Percentiles rank a stretch among this genome's conserved stretches.
phyloP scores from a whole-genome alignment of 192 early-diverging fungal genomes.

The Coemansia umbellata region DNA sequence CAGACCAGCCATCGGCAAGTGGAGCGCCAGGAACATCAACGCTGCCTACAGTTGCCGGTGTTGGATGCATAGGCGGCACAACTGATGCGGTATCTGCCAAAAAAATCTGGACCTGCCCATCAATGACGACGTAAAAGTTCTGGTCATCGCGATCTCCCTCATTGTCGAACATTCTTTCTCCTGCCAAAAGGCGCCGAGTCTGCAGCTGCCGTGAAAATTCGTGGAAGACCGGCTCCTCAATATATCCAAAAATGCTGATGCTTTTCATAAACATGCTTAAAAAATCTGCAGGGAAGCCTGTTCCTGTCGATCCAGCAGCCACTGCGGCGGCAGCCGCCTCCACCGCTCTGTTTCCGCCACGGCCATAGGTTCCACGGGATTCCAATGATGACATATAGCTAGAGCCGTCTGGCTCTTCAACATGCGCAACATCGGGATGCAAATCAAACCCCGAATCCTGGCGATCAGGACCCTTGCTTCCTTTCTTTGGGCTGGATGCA shows the following conservation, averaged over 20 bases:
- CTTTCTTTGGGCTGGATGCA: constrained; percentile 1
- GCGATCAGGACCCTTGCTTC: constrained; percentile 5
- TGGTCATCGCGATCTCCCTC: constrained; percentile 56
- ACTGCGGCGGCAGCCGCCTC: background rate
- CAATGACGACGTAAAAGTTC: constrained; percentile 94
- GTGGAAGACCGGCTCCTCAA: constrained; percentile 94
- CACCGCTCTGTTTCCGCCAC: background rate
- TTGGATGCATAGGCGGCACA: background rate
- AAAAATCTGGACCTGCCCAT: constrained; percentile 90
- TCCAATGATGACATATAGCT: constrained; percentile 38
- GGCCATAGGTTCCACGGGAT: constrained; percentile 11
- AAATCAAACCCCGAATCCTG: constrained; percentile 33
- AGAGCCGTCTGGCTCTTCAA: constrained; percentile 27
- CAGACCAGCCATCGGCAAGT: constrained; percentile 3
- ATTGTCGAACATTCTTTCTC: constrained; percentile 75
- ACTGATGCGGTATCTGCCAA: constrained; percentile 37
- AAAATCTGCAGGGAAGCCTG: constrained; percentile 47
- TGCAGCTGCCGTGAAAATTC: constrained; percentile 90
- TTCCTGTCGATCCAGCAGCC: background rate
- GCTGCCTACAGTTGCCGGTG: background rate
- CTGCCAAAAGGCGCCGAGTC: constrained; percentile 66
- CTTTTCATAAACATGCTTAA: constrained; percentile 55
- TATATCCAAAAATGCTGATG: constrained; percentile 96
- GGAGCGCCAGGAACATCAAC: background rate
- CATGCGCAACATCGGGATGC: constrained; percentile 34